Evolutionary conservation across 345 rosid species (phyloP).

Genomic region (Bruguiera gymnorhiza): DNA sequence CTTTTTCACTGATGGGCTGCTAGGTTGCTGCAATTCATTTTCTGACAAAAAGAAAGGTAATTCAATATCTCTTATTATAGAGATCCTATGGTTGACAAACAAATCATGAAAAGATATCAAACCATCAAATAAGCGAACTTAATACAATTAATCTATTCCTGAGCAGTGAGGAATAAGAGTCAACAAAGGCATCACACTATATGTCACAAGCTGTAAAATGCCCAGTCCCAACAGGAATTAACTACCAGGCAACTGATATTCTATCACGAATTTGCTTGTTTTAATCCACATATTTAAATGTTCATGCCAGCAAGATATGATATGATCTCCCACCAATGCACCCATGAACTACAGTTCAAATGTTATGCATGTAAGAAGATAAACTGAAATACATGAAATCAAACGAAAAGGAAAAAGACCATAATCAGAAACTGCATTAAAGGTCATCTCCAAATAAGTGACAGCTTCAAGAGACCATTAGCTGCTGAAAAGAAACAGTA

Average conservation of each 20-base stretch:
- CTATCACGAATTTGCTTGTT: background rate
- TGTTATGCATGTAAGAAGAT: no score
- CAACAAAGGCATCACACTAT: no score
- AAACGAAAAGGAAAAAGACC: background rate
- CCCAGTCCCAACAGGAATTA: background rate
- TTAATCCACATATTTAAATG: background rate
- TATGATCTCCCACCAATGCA: no score
- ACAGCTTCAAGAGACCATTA: background rate
- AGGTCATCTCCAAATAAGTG: background rate
- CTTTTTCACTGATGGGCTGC: conserved; percentile 92
- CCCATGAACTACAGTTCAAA: no score
- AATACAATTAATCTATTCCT: background rate
- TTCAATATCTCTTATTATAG: no score
- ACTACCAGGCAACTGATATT: background rate
- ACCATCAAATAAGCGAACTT: background rate
- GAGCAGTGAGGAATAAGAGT: background rate
- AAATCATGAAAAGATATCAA: background rate
- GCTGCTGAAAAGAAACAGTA: background rate
- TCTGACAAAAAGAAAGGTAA: conserved; percentile 35
- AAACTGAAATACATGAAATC: background rate
- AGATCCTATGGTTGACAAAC: no score
- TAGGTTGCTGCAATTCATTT: conserved; percentile 68
- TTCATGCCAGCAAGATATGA: background rate
- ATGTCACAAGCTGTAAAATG: background rate
- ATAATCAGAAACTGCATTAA: background rate